Evolutionary conservation across 2,329 filamentous ascomycete species (phyloP), one percentile per base, ranked within the genome.

Genomic region (Balansia obtecta): DNA sequence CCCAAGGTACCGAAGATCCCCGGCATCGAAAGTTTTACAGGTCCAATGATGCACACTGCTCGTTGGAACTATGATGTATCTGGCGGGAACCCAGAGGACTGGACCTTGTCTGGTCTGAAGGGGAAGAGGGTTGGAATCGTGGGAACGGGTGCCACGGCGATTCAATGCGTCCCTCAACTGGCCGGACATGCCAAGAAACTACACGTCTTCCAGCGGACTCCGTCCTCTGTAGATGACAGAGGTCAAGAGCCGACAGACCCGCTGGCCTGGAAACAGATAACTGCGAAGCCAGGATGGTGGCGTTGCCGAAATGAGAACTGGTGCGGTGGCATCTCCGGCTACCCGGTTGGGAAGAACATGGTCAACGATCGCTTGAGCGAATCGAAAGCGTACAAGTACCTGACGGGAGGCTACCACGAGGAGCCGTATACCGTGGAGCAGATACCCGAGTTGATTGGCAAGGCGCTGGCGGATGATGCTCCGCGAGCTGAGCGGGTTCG

Each of bases 191-290:
- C 73, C 0, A 70, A 74, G 45, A 63, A 77, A 39, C 57, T 80
- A 2, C 76, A 71, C 54, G 74, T 80, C n/a, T 70, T 80, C 57
- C 76, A 80, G 58, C 71, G 77, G 2, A 80, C 77, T 2, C 75
- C 76, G 3, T 67, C 70, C 1, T 61, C 63, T 0, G 64, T 75
- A 4, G 65, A 65, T 20, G 55, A 57, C 16, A 68, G 71, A 10
- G 65, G 57, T 15, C 64, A 74, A 46, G 55, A 60, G 5, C 50
- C 60, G 1, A 77, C 70, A 0, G 68, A 76, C 41, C 61, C 62
- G 0, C 63, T 65, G 12, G 63, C 68, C 46, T 79, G 69, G 65
- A 57, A 53, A 40, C 60, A 57, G 49, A 60, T 69, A 6, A 39
- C 50, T 18, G 61, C 70, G 2, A 56, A 54, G 4, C 54, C 60